phyloP scores from a whole-genome alignment of 495 filamentous ascomycete genomes.

The Aspergillus campestris region DNA sequence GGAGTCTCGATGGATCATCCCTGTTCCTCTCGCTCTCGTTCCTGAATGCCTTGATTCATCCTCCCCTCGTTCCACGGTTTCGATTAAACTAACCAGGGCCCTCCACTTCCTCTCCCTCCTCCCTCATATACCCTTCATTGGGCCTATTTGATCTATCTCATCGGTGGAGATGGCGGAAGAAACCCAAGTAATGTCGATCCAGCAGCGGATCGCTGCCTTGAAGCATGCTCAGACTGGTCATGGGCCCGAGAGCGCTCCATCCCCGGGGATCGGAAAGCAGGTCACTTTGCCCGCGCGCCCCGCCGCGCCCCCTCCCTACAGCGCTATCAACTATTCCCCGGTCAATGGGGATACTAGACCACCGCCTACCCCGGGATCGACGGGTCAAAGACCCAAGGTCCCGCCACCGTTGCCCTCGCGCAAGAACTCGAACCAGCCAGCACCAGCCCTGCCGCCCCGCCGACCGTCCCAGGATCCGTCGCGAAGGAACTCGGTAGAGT shows the following conservation, averaged over 20 bases:
- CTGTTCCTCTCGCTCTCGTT: too few relatives aligned
- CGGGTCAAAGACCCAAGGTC: conserved; percentile 27
- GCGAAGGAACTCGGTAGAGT: conserved; percentile 26
- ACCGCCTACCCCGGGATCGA: conserved; percentile 14
- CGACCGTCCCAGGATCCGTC: conserved; percentile 24
- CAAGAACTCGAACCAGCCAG: conserved; percentile 29
- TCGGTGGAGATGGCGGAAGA: conserved; percentile 22
- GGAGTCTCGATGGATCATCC: too few relatives aligned
- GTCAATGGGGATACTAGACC: conserved; percentile 18
- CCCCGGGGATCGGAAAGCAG: conserved; percentile 13
- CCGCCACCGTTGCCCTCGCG: conserved; percentile 48
- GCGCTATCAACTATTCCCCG: conserved; percentile 41
- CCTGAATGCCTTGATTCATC: too few relatives aligned
- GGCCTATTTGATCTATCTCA: too few relatives aligned
- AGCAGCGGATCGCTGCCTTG: conserved; percentile 50
- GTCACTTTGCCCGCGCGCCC: conserved; percentile 22
- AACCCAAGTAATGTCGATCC: conserved; percentile 42
- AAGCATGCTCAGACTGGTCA: conserved; percentile 49
- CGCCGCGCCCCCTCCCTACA: conserved; percentile 32
- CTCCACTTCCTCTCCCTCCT: too few relatives aligned
- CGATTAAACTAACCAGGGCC: too few relatives aligned
- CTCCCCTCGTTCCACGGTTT: too few relatives aligned
- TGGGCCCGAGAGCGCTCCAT: conserved; percentile 17
- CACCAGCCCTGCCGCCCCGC: conserved; percentile 33
- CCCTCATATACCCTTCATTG: too few relatives aligned